Evolutionary conservation across 352 stramenopile species (phyloP).

Genomic region (Nothophytophthora sp.): DNA sequence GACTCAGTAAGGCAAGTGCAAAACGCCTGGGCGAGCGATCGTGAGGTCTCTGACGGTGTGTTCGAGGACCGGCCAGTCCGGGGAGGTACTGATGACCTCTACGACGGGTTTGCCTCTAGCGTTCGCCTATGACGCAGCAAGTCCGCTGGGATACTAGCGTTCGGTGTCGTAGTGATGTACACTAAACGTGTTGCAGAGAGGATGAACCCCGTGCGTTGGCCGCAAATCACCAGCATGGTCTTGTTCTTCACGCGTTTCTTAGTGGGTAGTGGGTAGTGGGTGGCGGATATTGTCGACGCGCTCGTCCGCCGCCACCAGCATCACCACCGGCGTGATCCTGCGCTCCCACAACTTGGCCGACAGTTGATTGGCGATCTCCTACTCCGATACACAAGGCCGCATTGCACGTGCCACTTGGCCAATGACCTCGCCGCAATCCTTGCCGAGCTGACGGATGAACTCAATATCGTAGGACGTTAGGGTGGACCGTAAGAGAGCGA

Average conservation of each 20-base stretch:
- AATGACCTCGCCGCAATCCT: constrained; percentile 69
- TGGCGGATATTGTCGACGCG: constrained; percentile 67
- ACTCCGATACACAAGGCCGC: constrained; percentile 51
- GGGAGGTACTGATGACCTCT: constrained; percentile 40
- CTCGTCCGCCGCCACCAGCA: constrained; percentile 68
- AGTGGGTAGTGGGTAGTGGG: constrained; percentile 64
- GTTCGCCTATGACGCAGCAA: too few species aligned
- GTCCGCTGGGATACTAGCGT: constrained; percentile 13
- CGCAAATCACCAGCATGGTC: constrained; percentile 77
- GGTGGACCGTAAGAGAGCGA: constrained; percentile 38
- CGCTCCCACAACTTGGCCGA: constrained; percentile 32
- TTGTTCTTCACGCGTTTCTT: constrained; percentile 74
- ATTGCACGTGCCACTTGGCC: constrained; percentile 44
- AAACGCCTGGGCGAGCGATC: constrained; percentile 39
- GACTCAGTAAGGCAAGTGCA: constrained; percentile 43
- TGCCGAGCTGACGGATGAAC: constrained; percentile 50
- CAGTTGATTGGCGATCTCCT: constrained; percentile 51
- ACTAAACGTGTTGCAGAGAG: constrained; percentile 65
- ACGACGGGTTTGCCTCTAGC: constrained; percentile 13
- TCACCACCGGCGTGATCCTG: constrained; percentile 59
- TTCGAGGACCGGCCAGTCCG: constrained; percentile 37
- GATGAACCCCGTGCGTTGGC: constrained; percentile 62
- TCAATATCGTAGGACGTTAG: constrained; percentile 62
- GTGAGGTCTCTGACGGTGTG: constrained; percentile 35
- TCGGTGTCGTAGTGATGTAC: constrained; percentile 51